Evolutionary conservation across 2,329 filamentous ascomycete species (phyloP).

Genomic region (Bipolaris zeicola): DNA sequence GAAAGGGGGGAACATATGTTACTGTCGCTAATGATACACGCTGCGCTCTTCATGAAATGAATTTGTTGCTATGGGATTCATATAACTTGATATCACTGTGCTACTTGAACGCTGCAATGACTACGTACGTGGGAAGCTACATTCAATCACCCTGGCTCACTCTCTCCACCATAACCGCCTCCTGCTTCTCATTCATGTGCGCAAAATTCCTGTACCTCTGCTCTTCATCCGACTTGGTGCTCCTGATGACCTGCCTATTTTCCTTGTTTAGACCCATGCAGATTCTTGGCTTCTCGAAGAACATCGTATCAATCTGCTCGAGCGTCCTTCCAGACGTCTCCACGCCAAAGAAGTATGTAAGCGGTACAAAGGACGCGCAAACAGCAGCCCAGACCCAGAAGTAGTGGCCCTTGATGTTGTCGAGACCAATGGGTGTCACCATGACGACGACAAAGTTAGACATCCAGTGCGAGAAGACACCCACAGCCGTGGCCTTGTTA

Average conservation of each 20-base stretch:
- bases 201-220: conserved; percentile 27
- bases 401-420: conserved; percentile 47
- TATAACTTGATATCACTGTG: background rate
- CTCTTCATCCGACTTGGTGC: conserved; percentile 30
- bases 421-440: conserved; percentile 53
- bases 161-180: conserved; percentile 8
- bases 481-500: conserved; percentile 57
- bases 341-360: conserved; percentile 49
- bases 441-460: conserved; percentile 58
- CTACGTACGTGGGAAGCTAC: too few relatives aligned
- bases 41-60: background rate
- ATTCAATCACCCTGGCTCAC: conserved; percentile 8
- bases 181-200: conserved; percentile 16
- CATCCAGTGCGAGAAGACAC: conserved; percentile 57
- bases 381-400: conserved; percentile 60
- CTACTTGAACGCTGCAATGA: background rate
- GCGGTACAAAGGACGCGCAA: conserved; percentile 57
- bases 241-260: conserved; percentile 25
- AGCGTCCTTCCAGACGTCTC: conserved; percentile 35
- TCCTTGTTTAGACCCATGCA: conserved; percentile 43
- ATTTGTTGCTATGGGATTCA: background rate
- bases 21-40: background rate
- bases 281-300: conserved; percentile 38
- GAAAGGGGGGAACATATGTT: background rate
- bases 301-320: conserved; percentile 39